Evolutionary conservation across 129 eudicot species (phyloP), one percentile per base, ranked within the genome.

Genomic region (Gnaphalium uliginosum): DNA sequence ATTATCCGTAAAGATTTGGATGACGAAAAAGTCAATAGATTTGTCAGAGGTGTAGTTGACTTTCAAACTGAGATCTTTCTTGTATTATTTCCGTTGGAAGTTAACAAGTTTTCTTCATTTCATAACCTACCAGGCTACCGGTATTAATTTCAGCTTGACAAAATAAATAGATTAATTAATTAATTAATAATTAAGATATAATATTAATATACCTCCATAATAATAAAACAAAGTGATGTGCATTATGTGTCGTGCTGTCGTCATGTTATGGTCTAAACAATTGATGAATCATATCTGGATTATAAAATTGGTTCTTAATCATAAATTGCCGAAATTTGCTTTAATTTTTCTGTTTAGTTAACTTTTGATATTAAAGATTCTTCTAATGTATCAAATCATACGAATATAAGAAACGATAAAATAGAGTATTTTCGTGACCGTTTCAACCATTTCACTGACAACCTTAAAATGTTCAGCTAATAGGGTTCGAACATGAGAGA

Each of bases 71-170:
- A n/a, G 1, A 29, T 71, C 65, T 56, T 53, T 71, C 48, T 15
- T 6, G 15, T 13, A 63, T 15, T 29, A 29, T 50, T 70, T 60
- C 66, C 4, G 6, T 24, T 24, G 32, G 33, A 60, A 60, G 66
- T 60, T 60, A 60, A 60, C 33, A 10, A 60, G 3, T 60, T 58
- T 29, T 70, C 75, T 70, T 50, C 43, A 27, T 15, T 25, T 70
- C 6, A 1, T 50, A 70, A 53, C 76, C 76, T 54, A 71, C 76
- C 50, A 6, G 57, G 66, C 76, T 54, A 71, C 76, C 50, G 3
- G 57, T 39, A 68, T 68, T 41, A n/a, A 66, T 66, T 66, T 66
- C 50, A 51, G 71, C 71, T 6, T 66, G 51, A 66, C 51, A 66
- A 33, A 3, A 29, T 60, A 19, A 19, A 5, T 19, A 57, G 0